Percentiles rank a stretch among this genome's conserved stretches.
Evolutionary conservation across 108 stramenopile species (phyloP).

Genomic region (Pseudonitzschia multiseries): DNA sequence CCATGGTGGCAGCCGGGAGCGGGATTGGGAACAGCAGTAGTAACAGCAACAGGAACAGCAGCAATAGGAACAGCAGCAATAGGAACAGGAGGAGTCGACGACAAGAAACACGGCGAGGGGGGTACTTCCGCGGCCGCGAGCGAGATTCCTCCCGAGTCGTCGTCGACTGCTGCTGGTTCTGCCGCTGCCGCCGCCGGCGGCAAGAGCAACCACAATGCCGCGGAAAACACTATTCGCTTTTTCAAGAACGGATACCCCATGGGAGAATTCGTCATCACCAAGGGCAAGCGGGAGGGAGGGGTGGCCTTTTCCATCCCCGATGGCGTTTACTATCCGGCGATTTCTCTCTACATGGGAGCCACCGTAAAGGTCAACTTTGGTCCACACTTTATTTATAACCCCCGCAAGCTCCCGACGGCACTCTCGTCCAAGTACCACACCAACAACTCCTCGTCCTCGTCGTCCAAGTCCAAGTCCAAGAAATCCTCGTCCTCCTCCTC

Average conservation of each 20-base stretch:
- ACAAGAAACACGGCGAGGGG: slow-evolving; percentile 1
- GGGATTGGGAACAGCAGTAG: too few species aligned
- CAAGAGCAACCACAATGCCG: not conserved
- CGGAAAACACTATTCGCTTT: slow-evolving; percentile 77
- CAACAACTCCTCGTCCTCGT: not conserved
- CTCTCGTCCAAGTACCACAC: not conserved
- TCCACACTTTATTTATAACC: slow-evolving; percentile 79
- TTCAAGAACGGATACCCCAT: slow-evolving; percentile 90
- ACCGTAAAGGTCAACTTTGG: slow-evolving; percentile 75
- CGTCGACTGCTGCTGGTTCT: not conserved
- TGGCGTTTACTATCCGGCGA: slow-evolving; percentile 83
- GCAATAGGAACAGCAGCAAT: too few species aligned
- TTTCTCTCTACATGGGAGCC: slow-evolving; percentile 77
- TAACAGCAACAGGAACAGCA: too few species aligned
- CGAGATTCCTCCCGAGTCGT: not conserved
- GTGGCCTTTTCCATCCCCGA: slow-evolving; percentile 64
- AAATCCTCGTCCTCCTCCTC: not conserved
- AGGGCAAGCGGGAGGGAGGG: slow-evolving; percentile 52
- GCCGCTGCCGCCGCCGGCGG: not conserved
- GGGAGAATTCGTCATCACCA: slow-evolving; percentile 55
- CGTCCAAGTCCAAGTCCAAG: not conserved
- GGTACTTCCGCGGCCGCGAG: too few species aligned
- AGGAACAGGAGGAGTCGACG: too few species aligned
- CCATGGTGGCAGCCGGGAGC: slow-evolving; percentile 37
- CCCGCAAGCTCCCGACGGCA: slow-evolving; percentile 41